A percentile compares a stretch with the other conserved stretches of the same genome.
Evolutionary conservation across 495 filamentous ascomycete genomes (phyloP).

Genomic region (Talaromyces thailandensis): DNA sequence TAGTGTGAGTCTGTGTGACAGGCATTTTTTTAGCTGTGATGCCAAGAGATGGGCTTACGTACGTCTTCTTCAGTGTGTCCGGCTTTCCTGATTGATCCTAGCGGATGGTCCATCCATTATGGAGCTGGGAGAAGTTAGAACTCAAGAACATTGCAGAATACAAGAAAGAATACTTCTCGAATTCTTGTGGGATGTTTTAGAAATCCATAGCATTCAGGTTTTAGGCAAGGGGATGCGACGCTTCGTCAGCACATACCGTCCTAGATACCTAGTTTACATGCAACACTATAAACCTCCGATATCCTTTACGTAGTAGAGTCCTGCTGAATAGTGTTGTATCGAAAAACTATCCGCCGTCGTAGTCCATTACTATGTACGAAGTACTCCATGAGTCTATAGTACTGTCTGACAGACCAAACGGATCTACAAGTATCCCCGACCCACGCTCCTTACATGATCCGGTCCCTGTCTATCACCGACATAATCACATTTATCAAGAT

Average conservation of each 20-base stretch:
- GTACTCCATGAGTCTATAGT: neutral
- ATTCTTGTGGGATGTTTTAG: neutral
- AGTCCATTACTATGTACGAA: neutral
- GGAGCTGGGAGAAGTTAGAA: too few species aligned
- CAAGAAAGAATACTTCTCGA: neutral
- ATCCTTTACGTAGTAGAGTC: neutral
- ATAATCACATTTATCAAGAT: neutral
- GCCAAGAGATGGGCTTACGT: neutral
- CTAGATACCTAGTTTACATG: neutral
- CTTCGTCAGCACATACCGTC: slow-evolving; percentile 1
- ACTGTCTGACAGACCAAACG: neutral
- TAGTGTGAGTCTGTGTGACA: too few species aligned
- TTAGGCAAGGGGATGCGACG: neutral
- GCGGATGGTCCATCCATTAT: too few species aligned
- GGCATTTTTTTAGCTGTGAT: neutral
- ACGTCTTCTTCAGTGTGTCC: neutral
- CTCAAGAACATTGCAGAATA: too few species aligned
- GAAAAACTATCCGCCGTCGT: neutral
- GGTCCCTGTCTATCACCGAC: neutral
- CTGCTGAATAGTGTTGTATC: neutral
- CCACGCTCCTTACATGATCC: neutral
- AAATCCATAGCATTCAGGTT: neutral
- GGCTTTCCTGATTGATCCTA: neutral
- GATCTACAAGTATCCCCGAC: neutral
- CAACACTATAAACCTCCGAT: neutral